Percentiles rank a stretch among this genome's conserved stretches.
These are phyloP conservation scores for Jaapia argillacea DNA, from an alignment of 768 basidiomycete species.

Conservation along the genomic window DNA sequence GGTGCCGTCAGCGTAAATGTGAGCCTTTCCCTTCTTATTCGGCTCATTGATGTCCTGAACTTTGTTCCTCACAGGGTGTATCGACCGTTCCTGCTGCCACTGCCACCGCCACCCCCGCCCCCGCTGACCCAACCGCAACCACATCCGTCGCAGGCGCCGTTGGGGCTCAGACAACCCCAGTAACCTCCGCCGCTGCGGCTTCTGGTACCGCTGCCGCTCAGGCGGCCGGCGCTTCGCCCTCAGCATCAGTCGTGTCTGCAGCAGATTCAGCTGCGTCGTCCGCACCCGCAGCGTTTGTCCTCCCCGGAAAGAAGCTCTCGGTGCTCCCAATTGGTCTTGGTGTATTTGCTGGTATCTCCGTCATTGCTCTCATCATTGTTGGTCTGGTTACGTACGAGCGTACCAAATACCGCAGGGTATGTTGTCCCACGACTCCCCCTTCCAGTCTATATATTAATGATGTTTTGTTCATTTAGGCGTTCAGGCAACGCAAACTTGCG, in stretches of 20 bases:
- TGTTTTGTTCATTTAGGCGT: conserved; percentile 36
- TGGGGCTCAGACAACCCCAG: conserved; percentile 3
- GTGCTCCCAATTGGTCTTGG: conserved; percentile 80
- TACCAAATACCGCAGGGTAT: conserved; percentile 75
- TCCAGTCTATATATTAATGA: conserved; percentile 1
- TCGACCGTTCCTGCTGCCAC: no score
- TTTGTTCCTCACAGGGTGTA: no score
- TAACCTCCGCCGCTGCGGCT: conserved; percentile 4
- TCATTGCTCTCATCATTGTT: conserved; percentile 73
- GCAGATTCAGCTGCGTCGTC: conserved; percentile 20
- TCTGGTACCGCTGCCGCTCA: conserved; percentile 7
- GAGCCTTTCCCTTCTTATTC: no score
- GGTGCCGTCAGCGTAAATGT: conserved; percentile 4
- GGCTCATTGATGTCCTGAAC: no score
- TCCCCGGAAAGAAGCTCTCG: conserved; percentile 65
- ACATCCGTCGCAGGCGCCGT: conserved; percentile 4
- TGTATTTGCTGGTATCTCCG: conserved; percentile 78
- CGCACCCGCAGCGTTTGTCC: conserved; percentile 32
- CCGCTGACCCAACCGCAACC: no score
- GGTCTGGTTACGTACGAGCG: conserved; percentile 83
- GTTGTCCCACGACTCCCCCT: conserved; percentile 14
- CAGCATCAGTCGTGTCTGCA: conserved; percentile 15
- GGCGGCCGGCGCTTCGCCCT: conserved; percentile 7
- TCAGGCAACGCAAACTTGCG: conserved; percentile 64
- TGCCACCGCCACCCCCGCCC: conserved; percentile 3